Conservation (phyloP, 345 rosid genomes). For the Populus simonii region DNA sequence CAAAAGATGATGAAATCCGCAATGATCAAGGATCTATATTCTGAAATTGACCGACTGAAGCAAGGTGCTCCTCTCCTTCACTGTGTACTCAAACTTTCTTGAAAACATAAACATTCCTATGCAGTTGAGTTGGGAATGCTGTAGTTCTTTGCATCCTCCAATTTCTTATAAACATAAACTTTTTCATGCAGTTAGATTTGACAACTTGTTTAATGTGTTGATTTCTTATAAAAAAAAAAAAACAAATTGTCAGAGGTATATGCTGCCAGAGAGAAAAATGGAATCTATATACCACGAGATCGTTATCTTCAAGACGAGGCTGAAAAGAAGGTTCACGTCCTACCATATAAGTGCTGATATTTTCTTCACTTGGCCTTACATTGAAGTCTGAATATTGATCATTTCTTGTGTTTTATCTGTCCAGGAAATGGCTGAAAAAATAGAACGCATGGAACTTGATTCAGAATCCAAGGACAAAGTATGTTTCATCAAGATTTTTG, state of each 20-base stretch:
- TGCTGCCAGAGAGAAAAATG: conserved; percentile 97
- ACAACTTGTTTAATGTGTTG: conserved; percentile 7
- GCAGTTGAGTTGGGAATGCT: neutral
- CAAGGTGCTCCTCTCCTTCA: conserved; percentile 53
- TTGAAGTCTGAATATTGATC: conserved; percentile 10
- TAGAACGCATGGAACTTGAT: conserved; percentile 83
- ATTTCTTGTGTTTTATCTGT: conserved; percentile 17
- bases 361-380: neutral
- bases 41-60: conserved; percentile 93
- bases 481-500: conserved; percentile 7
- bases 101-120: neutral
- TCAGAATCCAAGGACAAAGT: conserved; percentile 89
- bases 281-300: conserved; percentile 90
- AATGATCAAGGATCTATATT: conserved; percentile 90
- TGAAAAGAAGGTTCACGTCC: conserved; percentile 74
- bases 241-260: conserved; percentile 63
- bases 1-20: conserved; percentile 99
- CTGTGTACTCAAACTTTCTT: conserved; percentile 8
- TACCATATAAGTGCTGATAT: conserved; percentile 8
- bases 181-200: neutral
- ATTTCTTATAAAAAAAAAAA: conserved; percentile 10
- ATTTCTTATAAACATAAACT: neutral
- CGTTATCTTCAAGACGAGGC: conserved; percentile 92
- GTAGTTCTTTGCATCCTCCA: neutral
- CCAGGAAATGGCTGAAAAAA: conserved; percentile 96